Evolutionary conservation across 169 alveolate species (phyloP), one percentile per base, ranked within the genome.

Genomic region (Neospora caninum): DNA sequence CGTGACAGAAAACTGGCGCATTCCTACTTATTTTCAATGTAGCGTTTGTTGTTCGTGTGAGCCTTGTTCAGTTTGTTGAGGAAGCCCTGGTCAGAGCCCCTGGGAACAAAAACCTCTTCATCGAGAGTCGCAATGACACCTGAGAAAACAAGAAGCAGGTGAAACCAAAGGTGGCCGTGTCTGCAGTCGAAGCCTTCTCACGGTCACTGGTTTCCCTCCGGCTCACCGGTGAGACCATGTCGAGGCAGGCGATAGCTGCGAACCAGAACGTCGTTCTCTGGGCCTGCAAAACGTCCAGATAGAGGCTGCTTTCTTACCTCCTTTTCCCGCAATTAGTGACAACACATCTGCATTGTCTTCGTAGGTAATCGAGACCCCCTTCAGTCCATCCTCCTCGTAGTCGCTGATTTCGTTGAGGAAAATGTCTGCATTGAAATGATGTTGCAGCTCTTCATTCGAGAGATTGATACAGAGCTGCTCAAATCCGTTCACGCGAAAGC

Each of bases 391-490:
- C 6, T 41, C 34, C 80, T 70, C 58, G 53, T 91, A 91, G 58
- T 91, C 94, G 9, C 29, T 34, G 25, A 80, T 18, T 73, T 91
- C 94, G 39, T 70, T 91, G 27, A 91, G 64, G 87, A 80, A 96
- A 70, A 96, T 93, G 88, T 96, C 96, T 86, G 49, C 82, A 87
- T 99, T 99, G 96, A 98, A 99, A 93, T 98, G 98, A 95, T 99
- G 98, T 95, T 99, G 99, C 9, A 99, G 97, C 94, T 99, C 98
- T 96, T 99, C 99, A 96, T 99, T 99, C 38, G 99, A 99, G 93
- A 98, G 99, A 95, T 99, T 99, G 84, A 99, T 99, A 96, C 99
- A 98, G 92, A 99, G 97, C 96, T 99, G 99, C 93, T 99, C 99
- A 95, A 99, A 99, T 49, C 99, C 98, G 97, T 99, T 99, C 88